A percentile compares a stretch with the other conserved stretches of the same genome.
phyloP scores from a whole-genome alignment of 192 early-diverging fungal genomes.

The Ambispora gerdemannii region DNA sequence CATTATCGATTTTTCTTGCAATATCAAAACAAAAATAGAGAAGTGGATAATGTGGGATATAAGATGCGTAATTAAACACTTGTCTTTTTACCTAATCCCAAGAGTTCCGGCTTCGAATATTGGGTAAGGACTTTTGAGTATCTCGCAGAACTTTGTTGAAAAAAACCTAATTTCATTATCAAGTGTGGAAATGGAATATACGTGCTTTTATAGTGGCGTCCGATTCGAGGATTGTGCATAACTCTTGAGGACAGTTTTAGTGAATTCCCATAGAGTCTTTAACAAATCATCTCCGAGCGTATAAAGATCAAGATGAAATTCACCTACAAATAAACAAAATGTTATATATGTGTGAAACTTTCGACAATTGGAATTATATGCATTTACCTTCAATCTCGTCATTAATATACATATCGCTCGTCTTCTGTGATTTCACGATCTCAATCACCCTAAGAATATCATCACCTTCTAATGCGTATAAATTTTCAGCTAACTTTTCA shows the following conservation, averaged over 20 bases:
- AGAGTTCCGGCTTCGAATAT: too few species aligned
- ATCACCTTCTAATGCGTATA: slow-evolving; percentile 36
- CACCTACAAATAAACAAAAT: slow-evolving; percentile 30
- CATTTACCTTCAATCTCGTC: slow-evolving; percentile 43
- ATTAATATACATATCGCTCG: slow-evolving; percentile 42
- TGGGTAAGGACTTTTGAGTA: too few species aligned
- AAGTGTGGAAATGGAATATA: background rate
- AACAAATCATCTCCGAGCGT: slow-evolving; percentile 38
- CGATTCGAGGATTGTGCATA: background rate
- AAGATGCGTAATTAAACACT: too few species aligned
- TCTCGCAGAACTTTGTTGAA: too few species aligned
- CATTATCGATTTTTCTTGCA: too few species aligned
- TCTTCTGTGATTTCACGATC: slow-evolving; percentile 39
- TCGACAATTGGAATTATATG: background rate
- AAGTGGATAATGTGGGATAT: too few species aligned
- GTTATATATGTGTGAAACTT: background rate
- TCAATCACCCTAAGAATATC: slow-evolving; percentile 40
- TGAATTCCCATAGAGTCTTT: slow-evolving; percentile 41
- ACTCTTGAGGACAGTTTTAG: slow-evolving; percentile 26
- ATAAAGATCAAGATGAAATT: slow-evolving; percentile 44
- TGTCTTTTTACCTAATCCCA: too few species aligned
- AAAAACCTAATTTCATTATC: background rate
- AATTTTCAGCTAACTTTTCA: slow-evolving; percentile 38
- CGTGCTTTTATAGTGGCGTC: background rate
- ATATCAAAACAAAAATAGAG: too few species aligned